Evolutionary conservation across 2,329 filamentous ascomycete species (phyloP).

Genomic region (Colletotrichum trifolii): DNA sequence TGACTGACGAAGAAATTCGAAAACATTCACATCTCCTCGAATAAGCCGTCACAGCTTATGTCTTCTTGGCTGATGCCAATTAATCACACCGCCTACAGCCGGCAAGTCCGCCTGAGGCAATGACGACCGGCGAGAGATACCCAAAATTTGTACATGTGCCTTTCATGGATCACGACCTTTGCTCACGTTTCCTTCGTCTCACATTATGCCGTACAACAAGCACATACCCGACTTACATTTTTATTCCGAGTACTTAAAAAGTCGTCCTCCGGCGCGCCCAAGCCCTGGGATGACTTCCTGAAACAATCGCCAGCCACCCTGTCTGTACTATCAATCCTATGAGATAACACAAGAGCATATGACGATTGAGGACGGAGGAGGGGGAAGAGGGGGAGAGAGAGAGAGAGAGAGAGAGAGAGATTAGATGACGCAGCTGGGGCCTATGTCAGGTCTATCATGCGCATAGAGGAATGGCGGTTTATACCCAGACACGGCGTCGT

Average conservation of each 20-base stretch:
- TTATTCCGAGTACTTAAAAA: not conserved
- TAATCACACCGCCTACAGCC: not conserved
- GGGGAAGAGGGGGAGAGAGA: not conserved
- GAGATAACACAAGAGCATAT: too few species aligned
- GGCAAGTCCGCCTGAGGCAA: not conserved
- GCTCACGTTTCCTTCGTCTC: conserved; percentile 29
- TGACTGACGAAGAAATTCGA: conserved; percentile 80
- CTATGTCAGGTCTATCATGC: conserved; percentile 1
- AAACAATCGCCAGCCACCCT: too few species aligned
- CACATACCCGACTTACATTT: conserved; percentile 22
- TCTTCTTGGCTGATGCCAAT: not conserved
- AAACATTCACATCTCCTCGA: conserved; percentile 63
- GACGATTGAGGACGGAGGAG: too few species aligned
- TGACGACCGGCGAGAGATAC: conserved; percentile 6
- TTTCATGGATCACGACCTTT: conserved; percentile 25
- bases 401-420: conserved; percentile 1
- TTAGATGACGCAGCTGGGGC: too few species aligned
- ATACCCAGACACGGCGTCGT: conserved; percentile 36
- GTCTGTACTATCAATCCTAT: too few species aligned
- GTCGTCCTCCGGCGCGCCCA: too few species aligned
- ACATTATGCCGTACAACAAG: conserved; percentile 23
- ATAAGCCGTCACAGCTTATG: conserved; percentile 39
- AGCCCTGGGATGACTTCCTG: too few species aligned
- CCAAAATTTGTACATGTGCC: conserved; percentile 20
- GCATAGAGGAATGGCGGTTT: conserved; percentile 31